phyloP scores from a whole-genome alignment of 139 green algal genomes.

The Chlorella vulgaris region DNA sequence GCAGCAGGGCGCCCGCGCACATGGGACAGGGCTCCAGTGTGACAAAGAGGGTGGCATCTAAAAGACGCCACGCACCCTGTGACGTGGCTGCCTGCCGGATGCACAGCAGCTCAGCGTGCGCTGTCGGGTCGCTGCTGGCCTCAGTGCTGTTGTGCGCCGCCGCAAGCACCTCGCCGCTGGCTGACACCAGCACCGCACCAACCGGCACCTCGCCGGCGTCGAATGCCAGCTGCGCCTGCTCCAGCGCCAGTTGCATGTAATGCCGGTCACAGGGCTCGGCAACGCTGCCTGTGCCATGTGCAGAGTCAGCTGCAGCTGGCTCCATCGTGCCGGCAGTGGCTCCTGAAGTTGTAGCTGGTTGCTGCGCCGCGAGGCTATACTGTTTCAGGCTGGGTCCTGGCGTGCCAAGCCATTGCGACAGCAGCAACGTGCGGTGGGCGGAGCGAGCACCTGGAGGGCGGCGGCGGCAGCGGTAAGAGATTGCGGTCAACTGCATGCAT shows the following conservation, averaged over 20 bases:
- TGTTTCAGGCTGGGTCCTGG: too few relatives aligned
- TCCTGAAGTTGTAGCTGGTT: too few relatives aligned
- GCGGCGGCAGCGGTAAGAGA: too few relatives aligned
- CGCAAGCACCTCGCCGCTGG: constrained; percentile 53
- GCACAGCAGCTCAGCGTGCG: constrained; percentile 88
- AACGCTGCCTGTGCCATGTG: not conserved
- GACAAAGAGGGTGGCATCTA: constrained; percentile 85
- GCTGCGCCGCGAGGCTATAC: too few relatives aligned
- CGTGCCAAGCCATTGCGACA: too few relatives aligned
- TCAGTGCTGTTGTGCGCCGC: constrained; percentile 70
- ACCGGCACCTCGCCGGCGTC: constrained; percentile 81
- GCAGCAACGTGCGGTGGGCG: too few relatives aligned
- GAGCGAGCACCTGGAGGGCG: too few relatives aligned
- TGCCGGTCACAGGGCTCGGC: constrained; percentile 8
- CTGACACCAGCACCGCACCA: constrained; percentile 77
- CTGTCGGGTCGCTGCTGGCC: constrained; percentile 62
- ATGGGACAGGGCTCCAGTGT: constrained; percentile 96
- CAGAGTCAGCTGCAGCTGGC: too few relatives aligned
- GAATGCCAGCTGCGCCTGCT: constrained; percentile 34
- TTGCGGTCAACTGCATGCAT: too few relatives aligned
- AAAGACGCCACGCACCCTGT: constrained; percentile 68
- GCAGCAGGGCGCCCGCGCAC: constrained; percentile 92
- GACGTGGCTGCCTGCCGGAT: constrained; percentile 57
- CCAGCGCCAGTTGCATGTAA: constrained; percentile 47
- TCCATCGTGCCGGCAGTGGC: too few relatives aligned